Base-by-base conservation (phyloP, 2,329 filamentous ascomycete species). In the Fusarium pseudoanthophilum region DNA sequence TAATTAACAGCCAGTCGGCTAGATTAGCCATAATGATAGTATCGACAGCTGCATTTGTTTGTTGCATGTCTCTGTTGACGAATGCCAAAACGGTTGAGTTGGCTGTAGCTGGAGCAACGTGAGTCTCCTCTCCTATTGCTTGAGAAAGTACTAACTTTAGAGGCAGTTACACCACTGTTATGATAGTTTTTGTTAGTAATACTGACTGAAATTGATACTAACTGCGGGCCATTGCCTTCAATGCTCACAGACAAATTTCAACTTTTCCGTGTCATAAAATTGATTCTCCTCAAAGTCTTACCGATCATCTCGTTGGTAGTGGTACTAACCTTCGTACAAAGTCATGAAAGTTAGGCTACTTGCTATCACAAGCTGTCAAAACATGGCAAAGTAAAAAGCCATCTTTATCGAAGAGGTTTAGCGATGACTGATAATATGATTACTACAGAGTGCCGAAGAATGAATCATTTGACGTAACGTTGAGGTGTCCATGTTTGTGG, bases 71-170 rank as follows among this genome's bases (percentile, higher is more conserved):
- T 15, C 0, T 53, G 4, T 7, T 53, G 13, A 37, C 49, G 0
- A 53, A 37, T 53, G 49, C 49, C 13, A 37, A 53, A 9, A 37
- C 49, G 2, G 49, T 53, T 11, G 49, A 37, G 9, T 37, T 37
- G 9, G 49, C 32, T 11, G 49, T 37, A 8, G 32, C 49, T 16
- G n/a, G n/a, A 26, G 49, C 49, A 9, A 28, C 49, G 24, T 37
- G 7, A 21, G 32, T 26, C 3, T 6, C 9, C 10, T 11, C 6
- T 9, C 4, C 3, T 0, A 16, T 15, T 2, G 14, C 3, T 13
- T 14, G 11, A 20, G 21, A 11, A 10, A 13, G 3, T 36, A 4
- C 32, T 53, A 16, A 53, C 9, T 26, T 5, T 0, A 2, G 2
- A 21, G n/a, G 18, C 4, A 53, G 32, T 11, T 53, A 53, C 7